Evolutionary conservation across 2,329 filamentous ascomycete species (phyloP).

Genomic region (Cladosporium sp.): DNA sequence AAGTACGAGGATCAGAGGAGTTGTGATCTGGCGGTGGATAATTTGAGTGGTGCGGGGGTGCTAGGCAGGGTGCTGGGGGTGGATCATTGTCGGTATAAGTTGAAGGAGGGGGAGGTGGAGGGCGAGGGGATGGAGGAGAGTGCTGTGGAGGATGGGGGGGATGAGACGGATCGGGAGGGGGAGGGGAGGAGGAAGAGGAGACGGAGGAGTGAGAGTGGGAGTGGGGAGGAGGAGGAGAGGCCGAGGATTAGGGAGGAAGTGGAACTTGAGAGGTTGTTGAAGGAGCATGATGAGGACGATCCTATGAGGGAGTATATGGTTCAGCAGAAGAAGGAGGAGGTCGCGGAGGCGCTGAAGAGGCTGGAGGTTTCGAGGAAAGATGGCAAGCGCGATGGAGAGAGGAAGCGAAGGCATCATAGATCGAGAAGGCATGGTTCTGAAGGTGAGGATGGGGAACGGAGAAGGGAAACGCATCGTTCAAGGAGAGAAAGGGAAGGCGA

Average conservation of each 20-base stretch:
- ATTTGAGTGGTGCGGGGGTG: constrained; percentile 80
- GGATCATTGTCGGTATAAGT: constrained; percentile 90
- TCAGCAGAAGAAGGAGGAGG: constrained; percentile 85
- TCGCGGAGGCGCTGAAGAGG: constrained; percentile 63
- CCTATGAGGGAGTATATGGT: constrained; percentile 93
- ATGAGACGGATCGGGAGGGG: constrained; percentile 33
- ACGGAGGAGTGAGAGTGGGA: constrained; percentile 31
- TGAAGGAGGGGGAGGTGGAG: constrained; percentile 62
- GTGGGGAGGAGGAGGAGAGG: constrained; percentile 42
- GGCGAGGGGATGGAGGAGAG: constrained; percentile 42
- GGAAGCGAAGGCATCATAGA: constrained; percentile 39
- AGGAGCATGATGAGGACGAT: constrained; percentile 80
- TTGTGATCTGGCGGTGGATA: constrained; percentile 93
- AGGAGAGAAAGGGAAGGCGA: constrained; percentile 14
- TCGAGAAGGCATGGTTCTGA: constrained; percentile 18
- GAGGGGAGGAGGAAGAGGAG: constrained; percentile 43
- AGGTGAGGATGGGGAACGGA: constrained; percentile 17
- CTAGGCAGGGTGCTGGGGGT: constrained; percentile 76
- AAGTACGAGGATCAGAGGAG: constrained; percentile 98
- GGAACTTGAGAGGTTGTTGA: constrained; percentile 69
- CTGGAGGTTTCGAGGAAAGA: constrained; percentile 48
- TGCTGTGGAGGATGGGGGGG: constrained; percentile 48
- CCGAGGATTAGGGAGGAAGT: constrained; percentile 74
- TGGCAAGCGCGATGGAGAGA: constrained; percentile 36
- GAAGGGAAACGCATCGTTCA: constrained; percentile 14